Evolutionary conservation across 179 eudicot genomes (phyloP).

Genomic region (Carnegiea gigantea): DNA sequence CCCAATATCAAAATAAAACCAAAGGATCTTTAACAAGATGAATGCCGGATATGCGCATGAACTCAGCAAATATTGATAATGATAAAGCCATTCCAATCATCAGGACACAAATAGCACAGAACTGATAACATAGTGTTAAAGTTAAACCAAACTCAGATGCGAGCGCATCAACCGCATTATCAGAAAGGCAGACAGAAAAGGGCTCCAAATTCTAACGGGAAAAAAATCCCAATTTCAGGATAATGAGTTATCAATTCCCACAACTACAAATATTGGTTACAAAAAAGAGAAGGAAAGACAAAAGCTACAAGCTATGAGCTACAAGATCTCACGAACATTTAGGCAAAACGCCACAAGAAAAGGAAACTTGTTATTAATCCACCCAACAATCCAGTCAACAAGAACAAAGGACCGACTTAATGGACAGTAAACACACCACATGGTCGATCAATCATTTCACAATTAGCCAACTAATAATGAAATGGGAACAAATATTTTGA

Average conservation of each 20-base stretch:
- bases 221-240: background rate
- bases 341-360: background rate
- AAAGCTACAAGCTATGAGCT: background rate
- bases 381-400: background rate
- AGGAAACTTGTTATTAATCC: background rate
- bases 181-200: background rate
- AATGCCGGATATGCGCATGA: background rate
- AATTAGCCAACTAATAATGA: background rate
- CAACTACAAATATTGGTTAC: background rate
- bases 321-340: background rate
- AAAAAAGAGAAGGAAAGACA: background rate
- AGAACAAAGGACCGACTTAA: background rate
- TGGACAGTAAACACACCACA: background rate
- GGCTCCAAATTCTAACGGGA: background rate
- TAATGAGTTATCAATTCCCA: background rate
- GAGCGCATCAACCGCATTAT: background rate
- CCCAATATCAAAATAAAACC: background rate
- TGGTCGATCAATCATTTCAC: background rate
- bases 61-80: background rate
- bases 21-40: slow-evolving; percentile 26
- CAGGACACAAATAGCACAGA: too few species aligned
- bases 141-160: background rate
- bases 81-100: too few species aligned
- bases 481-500: background rate
- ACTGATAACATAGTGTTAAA: too few species aligned